Evolutionary conservation across 1,284 basidiomycete species (phyloP), one percentile per base, ranked within the genome.

Genomic region (Anthracocystis setariae): DNA sequence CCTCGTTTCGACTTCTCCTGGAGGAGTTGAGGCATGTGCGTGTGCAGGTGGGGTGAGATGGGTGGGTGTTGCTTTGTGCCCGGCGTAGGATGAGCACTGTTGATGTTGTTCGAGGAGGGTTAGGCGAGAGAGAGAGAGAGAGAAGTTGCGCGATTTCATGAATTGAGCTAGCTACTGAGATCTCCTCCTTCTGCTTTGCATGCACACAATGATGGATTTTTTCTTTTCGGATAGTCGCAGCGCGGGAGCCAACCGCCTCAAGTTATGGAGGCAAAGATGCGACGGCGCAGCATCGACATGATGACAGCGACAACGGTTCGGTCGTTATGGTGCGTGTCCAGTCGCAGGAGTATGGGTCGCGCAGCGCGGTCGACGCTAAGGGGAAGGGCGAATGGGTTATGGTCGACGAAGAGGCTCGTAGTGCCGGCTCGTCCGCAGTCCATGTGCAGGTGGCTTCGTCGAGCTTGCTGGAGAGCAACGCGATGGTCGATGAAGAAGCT

Each of bases 231-330:
- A 13, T 24, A 40, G 47, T n/a, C 8, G 7, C 7, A 49, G n/a
- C 3, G 18, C 20, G 35, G 21, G 35, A 25, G 21, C 23, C 5
- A 29, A 5, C 29, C 7, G 12, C 12, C 29, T 29, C 29, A 12
- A 29, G 29, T 12, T 12, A 29, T 7, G 29, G 12, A 12, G 29
- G 29, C 29, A 29, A 29, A 29, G 29, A 12, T 7, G 29, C 27
- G 18, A 7, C 45, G 18, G 3, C 43, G 3, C 18, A 29, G 7
- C 40, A 54, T 18, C 20, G 33, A 3, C 33, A 51, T 23, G 57
- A 59, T 2, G 69, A 67, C 56, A 72, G 69, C 53, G 69, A 72
- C 33, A 33, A 25, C 24, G 69, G 65, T 8, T 72, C 69, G 12
- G 69, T 33, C 17, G 69, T 72, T 9, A 46, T 67, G 56, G 56